Evolutionary conservation across 1,284 basidiomycete species (phyloP).

Genomic region (Ustilago xerochloae): DNA sequence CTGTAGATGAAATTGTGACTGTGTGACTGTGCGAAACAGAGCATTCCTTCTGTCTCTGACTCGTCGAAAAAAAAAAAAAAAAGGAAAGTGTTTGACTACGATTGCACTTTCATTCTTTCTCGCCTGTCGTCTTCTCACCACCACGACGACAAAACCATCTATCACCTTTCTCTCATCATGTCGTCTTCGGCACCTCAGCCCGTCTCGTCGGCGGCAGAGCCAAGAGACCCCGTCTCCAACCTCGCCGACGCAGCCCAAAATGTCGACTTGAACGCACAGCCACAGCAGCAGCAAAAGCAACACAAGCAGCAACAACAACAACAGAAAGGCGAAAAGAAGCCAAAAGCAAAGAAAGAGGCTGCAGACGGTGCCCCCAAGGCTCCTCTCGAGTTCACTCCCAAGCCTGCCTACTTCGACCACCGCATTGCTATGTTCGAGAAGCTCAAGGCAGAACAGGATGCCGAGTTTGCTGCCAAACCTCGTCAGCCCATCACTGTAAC

Average conservation of each 20-base stretch:
- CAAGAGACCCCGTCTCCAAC: constrained; percentile 44
- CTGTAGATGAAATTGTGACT: constrained; percentile 11
- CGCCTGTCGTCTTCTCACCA: neutral
- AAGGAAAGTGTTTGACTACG: too few species aligned
- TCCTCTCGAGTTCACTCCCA: constrained; percentile 76
- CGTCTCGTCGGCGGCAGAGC: constrained; percentile 50
- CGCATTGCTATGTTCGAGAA: constrained; percentile 91
- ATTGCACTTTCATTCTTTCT: constrained; percentile 10
- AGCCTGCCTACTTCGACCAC: constrained; percentile 87
- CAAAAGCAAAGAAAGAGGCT: constrained; percentile 48
- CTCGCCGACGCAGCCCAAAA: constrained; percentile 50
- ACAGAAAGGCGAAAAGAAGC: constrained; percentile 58
- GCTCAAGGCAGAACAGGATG: constrained; percentile 86
- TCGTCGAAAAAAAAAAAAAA: constrained; percentile 1
- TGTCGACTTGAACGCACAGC: constrained; percentile 41
- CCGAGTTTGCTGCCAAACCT: constrained; percentile 83
- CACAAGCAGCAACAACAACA: constrained; percentile 28
- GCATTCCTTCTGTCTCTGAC: too few species aligned
- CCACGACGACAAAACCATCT: neutral
- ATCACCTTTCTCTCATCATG: constrained; percentile 13
- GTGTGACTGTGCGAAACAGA: too few species aligned
- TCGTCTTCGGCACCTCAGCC: constrained; percentile 51
- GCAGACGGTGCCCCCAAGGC: constrained; percentile 44
- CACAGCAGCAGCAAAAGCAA: constrained; percentile 23
- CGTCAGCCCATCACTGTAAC: constrained; percentile 86